Evolutionary conservation across 2,329 filamentous ascomycete species (phyloP).

Genomic region (Pseudocercospora eumusae): DNA sequence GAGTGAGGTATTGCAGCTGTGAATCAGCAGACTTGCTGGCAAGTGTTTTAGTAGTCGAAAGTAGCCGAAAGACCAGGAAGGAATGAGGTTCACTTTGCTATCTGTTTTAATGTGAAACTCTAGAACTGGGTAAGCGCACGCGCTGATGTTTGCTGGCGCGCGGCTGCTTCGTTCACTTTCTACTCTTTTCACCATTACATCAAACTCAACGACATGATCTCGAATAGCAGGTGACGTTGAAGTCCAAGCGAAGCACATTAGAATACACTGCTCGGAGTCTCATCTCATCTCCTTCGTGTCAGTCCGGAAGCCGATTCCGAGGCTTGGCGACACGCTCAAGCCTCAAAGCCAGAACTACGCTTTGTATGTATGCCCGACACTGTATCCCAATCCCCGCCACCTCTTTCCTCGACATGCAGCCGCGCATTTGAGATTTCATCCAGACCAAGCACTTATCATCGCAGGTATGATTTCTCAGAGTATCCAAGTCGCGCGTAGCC

Average conservation of each 20-base stretch:
- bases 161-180: neutral
- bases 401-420: neutral
- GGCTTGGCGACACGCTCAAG: neutral
- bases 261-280: no score
- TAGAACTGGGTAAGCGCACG: no score
- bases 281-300: neutral
- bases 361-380: neutral
- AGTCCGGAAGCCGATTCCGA: neutral
- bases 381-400: neutral
- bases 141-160: neutral
- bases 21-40: neutral
- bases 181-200: neutral
- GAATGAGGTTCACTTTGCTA: neutral
- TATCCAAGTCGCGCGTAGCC: slow-evolving; percentile 4
- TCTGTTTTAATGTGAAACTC: neutral
- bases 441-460: neutral
- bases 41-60: neutral
- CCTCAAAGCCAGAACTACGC: neutral
- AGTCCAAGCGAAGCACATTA: no score
- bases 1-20: neutral
- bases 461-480: neutral
- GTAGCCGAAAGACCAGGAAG: neutral
- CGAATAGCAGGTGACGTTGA: no score
- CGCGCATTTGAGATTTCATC: neutral
- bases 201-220: neutral